phyloP scores from a whole-genome alignment of 192 early-diverging fungal genomes.

The Linnemannia schmuckeri region DNA sequence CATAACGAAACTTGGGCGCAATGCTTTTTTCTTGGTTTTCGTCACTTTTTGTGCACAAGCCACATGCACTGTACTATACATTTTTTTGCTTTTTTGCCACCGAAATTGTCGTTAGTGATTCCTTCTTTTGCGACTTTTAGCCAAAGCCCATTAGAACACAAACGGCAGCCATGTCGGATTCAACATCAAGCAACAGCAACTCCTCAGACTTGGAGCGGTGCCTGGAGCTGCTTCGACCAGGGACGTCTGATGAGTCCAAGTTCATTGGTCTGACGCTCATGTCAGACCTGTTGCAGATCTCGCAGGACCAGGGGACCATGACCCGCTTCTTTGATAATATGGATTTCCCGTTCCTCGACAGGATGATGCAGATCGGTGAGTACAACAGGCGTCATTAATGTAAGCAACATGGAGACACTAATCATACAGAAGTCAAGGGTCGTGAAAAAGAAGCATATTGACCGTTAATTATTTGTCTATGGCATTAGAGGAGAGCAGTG shows the following conservation, averaged over 20 bases:
- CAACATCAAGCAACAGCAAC: background rate
- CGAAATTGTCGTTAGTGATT: background rate
- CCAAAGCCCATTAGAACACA: background rate
- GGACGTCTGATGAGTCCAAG: slow-evolving; percentile 37
- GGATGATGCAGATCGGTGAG: slow-evolving; percentile 44
- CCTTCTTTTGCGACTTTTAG: background rate
- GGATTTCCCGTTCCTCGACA: slow-evolving; percentile 45
- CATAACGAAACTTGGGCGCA: background rate
- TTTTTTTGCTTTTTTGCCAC: background rate
- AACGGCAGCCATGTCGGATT: background rate
- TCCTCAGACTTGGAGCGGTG: slow-evolving; percentile 24
- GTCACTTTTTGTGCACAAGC: background rate
- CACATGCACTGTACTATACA: background rate
- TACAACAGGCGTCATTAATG: background rate
- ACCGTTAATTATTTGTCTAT: background rate
- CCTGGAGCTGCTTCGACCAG: slow-evolving; percentile 34
- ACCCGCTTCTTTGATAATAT: slow-evolving; percentile 44
- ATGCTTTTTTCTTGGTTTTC: background rate
- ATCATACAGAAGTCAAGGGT: background rate
- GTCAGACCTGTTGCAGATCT: slow-evolving; percentile 27
- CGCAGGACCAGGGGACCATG: slow-evolving; percentile 25
- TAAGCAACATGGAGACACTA: background rate
- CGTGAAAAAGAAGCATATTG: background rate
- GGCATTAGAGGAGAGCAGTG: slow-evolving; percentile 24
- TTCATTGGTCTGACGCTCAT: slow-evolving; percentile 49